Evolutionary conservation across 208 protist species (phyloP).

Genomic region (Angomonas desouzai): DNA sequence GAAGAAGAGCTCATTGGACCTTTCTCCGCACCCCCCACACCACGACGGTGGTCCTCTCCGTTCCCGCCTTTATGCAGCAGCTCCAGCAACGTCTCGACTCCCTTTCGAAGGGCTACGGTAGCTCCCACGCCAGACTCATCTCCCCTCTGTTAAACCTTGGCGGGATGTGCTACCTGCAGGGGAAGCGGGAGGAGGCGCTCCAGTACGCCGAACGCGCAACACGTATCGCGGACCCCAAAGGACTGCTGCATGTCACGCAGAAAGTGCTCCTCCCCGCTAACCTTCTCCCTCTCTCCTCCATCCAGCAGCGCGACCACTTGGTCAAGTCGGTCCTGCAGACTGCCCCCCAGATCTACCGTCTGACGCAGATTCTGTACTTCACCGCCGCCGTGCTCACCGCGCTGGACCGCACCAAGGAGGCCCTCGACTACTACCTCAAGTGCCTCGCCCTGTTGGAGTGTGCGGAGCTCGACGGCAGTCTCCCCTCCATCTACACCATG

Average conservation of each 20-base stretch:
- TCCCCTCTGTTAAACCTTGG: conserved; percentile 41
- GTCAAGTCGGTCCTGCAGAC: conserved; percentile 17
- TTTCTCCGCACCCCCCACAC: conserved; percentile 37
- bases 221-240: conserved; percentile 47
- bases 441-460: conserved; percentile 46
- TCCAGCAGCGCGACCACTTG: conserved; percentile 22
- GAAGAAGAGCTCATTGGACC: conserved; percentile 37
- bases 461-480: conserved; percentile 22
- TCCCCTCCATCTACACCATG: conserved; percentile 31
- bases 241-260: conserved; percentile 35
- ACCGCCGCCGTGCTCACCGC: conserved; percentile 44
- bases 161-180: conserved; percentile 44
- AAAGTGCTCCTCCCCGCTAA: conserved; percentile 41
- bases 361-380: conserved; percentile 27
- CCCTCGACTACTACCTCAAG: conserved; percentile 37
- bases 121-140: conserved; percentile 27
- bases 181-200: conserved; percentile 25
- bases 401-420: conserved; percentile 22
- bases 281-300: conserved; percentile 21
- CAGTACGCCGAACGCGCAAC: conserved; percentile 32
- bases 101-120: conserved; percentile 18
- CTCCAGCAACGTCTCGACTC: conserved; percentile 23
- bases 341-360: conserved; percentile 6
- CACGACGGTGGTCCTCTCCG: conserved; percentile 28
- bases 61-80: conserved; percentile 16